Evolutionary conservation across 495 filamentous ascomycete genomes (phyloP).

Genomic region (Trichoderma virens): DNA sequence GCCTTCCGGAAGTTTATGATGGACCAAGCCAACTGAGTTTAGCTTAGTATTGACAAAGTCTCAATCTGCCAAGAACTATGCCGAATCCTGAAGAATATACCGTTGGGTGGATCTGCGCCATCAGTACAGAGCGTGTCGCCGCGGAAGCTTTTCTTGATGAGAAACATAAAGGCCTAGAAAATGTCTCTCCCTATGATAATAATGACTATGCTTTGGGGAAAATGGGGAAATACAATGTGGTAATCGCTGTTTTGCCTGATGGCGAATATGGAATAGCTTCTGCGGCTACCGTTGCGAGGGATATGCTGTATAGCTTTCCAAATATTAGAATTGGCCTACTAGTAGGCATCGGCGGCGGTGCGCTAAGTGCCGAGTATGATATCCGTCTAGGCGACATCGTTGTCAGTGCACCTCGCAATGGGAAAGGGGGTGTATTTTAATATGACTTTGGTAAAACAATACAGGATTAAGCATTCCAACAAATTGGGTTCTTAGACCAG

Average conservation of each 20-base stretch:
- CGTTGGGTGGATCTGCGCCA: too few species aligned
- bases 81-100: too few species aligned
- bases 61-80: too few species aligned
- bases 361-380: slow-evolving; percentile 23
- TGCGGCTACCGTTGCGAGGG: slow-evolving; percentile 22
- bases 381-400: slow-evolving; percentile 41
- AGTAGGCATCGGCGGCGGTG: slow-evolving; percentile 40
- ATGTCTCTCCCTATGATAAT: too few species aligned
- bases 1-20: too few species aligned
- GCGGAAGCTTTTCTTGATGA: too few species aligned
- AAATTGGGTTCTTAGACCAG: slow-evolving; percentile 19
- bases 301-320: slow-evolving; percentile 32
- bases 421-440: slow-evolving; percentile 27
- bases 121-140: too few species aligned
- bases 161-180: too few species aligned
- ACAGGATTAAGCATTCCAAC: slow-evolving; percentile 14
- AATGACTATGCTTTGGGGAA: slow-evolving; percentile 30
- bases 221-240: slow-evolving; percentile 35
- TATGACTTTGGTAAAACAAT: slow-evolving; percentile 28
- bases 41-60: too few species aligned
- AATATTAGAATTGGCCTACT: slow-evolving; percentile 33
- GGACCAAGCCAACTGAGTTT: too few species aligned
- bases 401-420: slow-evolving; percentile 23
- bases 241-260: slow-evolving; percentile 32
- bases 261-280: slow-evolving; percentile 31